Base-by-base conservation (phyloP, 208 protist genomes). In the Leishmania guyanensis region DNA sequence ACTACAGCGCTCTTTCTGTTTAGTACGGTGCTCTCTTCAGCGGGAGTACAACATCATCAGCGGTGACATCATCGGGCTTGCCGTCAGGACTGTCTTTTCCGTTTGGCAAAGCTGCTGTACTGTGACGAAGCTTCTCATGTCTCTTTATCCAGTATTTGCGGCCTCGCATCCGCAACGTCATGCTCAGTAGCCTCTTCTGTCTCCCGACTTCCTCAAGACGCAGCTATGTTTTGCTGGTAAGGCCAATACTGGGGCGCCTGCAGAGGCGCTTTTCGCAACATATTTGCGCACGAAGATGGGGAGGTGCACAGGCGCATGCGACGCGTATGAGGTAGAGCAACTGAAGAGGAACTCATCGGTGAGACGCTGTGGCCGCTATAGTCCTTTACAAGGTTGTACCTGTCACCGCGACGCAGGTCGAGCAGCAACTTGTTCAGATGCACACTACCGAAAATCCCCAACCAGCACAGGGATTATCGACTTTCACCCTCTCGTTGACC, bases 131-230 rank as follows among this genome's bases (percentile, higher is more conserved):
- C 66, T 0, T 51, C 0, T 48, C 10, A 17, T 14, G 8, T 9
- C 29, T 43, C 0, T 76, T 92, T 14, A 88, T 89, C 16, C 74
- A 88, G 17, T 85, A 94, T 48, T 92, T 87, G 46, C 85, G 79
- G 3, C 83, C 85, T 2, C 82, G 85, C 20, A 92, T 91, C 79
- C 88, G 84, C 77, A 81, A 88, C 39, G 88, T 94, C 48, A 84
- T 94, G 5, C 85, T 92, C 75, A 87, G 83, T 20, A 87, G 89
- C 17, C 77, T 94, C 46, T 92, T 90, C 80, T 94, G 90, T 78
- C 86, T 84, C 16, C 62, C 0, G 54, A 87, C 68, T 88, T 82
- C 2, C 83, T 91, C 46, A 92, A 91, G 62, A 87, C 85, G 26
- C 69, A 77, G 60, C 77, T 92, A 8, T 92, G 84, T 71, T 75